phyloP scores from a whole-genome alignment of 2,329 filamentous ascomycete genomes.

The Lachnellula occidentalis region DNA sequence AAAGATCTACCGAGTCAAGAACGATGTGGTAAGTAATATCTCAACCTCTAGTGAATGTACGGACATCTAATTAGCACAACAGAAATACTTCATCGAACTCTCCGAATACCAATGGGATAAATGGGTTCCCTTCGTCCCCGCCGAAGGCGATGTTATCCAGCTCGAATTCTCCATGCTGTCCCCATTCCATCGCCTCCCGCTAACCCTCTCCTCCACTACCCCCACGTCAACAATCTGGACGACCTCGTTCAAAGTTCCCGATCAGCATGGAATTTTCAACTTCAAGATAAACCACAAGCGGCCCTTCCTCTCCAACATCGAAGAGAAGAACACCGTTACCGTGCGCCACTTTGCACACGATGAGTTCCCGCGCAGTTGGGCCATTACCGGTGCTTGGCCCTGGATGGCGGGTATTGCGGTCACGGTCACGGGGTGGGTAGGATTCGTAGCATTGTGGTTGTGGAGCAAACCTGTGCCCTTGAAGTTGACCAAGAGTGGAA shows the following conservation, averaged over 20 bases:
- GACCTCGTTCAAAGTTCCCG: conserved; percentile 74
- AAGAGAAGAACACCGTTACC: conserved; percentile 92
- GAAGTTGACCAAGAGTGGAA: conserved; percentile 29
- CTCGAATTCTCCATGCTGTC: conserved; percentile 99
- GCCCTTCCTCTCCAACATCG: conserved; percentile 80
- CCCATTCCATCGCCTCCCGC: conserved; percentile 84
- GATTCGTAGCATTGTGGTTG: conserved; percentile 84
- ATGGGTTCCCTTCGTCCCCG: conserved; percentile 68
- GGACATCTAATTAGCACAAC: conserved; percentile 5
- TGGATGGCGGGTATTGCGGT: conserved; percentile 87
- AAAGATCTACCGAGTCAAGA: conserved; percentile 90
- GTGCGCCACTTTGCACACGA: conserved; percentile 96
- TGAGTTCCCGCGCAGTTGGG: conserved; percentile 88
- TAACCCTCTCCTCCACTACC: conserved; percentile 53
- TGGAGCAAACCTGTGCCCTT: conserved; percentile 56
- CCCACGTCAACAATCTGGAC: conserved; percentile 68
- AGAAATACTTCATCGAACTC: conserved; percentile 58
- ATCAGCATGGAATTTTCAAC: conserved; percentile 99
- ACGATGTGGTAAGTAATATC: conserved; percentile 72
- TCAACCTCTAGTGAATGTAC: neutral
- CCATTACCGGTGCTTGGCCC: conserved; percentile 86
- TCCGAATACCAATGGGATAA: conserved; percentile 76
- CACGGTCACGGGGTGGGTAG: conserved; percentile 78
- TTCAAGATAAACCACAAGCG: conserved; percentile 97
- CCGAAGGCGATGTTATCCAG: conserved; percentile 69